Conservation (phyloP, 2,329 filamentous ascomycete species). For the Aotearoamyces nothofagi region DNA sequence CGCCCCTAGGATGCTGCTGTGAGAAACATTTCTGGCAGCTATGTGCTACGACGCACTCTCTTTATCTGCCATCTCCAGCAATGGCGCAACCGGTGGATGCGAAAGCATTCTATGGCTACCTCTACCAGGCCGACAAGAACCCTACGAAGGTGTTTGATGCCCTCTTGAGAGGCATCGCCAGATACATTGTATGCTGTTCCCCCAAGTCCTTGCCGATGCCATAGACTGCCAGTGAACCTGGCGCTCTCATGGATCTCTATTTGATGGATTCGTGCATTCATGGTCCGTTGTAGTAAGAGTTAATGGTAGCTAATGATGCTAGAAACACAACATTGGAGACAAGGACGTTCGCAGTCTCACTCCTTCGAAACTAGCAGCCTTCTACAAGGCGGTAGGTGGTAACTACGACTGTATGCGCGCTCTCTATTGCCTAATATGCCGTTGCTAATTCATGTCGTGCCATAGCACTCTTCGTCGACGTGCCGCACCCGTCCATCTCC, state of each 20-base stretch:
- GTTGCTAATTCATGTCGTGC: slow-evolving; percentile 4
- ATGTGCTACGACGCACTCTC: slow-evolving; percentile 60
- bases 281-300: too few species aligned
- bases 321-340: slow-evolving; percentile 47
- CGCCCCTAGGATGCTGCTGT: too few species aligned
- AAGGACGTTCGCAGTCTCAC: slow-evolving; percentile 36
- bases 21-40: slow-evolving; percentile 55
- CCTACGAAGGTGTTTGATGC: slow-evolving; percentile 52
- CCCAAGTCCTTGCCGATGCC: slow-evolving; percentile 13
- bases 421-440: slow-evolving; percentile 6
- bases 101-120: slow-evolving; percentile 39
- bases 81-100: slow-evolving; percentile 8
- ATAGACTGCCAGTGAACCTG: too few species aligned
- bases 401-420: slow-evolving; percentile 64
- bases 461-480: slow-evolving; percentile 60
- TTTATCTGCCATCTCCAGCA: too few species aligned
- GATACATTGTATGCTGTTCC: slow-evolving; percentile 56
- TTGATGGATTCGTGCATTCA: too few species aligned
- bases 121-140: slow-evolving; percentile 53
- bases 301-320: too few species aligned
- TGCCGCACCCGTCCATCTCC: slow-evolving; percentile 60
- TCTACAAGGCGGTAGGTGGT: slow-evolving; percentile 61
- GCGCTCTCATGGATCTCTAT: too few species aligned
- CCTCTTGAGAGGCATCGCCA: slow-evolving; percentile 51
- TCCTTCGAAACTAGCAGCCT: slow-evolving; percentile 57